Conservation (phyloP, 2,329 filamentous ascomycete species). For the Dothistroma pini region DNA sequence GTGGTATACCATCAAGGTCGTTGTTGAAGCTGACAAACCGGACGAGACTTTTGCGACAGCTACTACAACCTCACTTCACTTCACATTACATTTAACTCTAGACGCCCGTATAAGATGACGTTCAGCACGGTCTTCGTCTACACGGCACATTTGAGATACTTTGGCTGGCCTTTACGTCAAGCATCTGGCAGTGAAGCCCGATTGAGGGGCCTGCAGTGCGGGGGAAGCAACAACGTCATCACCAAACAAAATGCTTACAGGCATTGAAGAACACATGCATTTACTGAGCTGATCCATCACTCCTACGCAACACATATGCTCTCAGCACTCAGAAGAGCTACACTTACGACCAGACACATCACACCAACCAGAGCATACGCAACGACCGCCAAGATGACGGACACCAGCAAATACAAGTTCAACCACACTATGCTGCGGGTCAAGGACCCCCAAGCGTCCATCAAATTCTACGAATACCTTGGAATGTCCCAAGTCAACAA, state of each 20-base stretch:
- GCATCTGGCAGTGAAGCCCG: neutral
- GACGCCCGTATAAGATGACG: neutral
- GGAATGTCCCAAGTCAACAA: slow-evolving; percentile 82
- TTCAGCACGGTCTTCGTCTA: neutral
- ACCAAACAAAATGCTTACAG: slow-evolving; percentile 1
- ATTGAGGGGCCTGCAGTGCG: neutral
- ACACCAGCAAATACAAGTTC: slow-evolving; percentile 61
- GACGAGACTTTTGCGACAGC: neutral
- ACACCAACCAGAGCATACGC: slow-evolving; percentile 11
- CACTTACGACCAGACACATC: neutral
- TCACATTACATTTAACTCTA: neutral
- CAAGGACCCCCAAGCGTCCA: slow-evolving; percentile 77
- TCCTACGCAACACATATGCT: neutral
- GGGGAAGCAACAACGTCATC: slow-evolving; percentile 2
- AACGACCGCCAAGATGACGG: slow-evolving; percentile 52
- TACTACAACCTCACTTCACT: neutral
- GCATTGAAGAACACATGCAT: slow-evolving; percentile 1
- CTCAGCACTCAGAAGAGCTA: neutral
- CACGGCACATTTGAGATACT: neutral
- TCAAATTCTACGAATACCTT: slow-evolving; percentile 92
- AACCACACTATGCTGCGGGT: slow-evolving; percentile 60
- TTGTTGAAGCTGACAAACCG: neutral
- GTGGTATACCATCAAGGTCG: neutral
- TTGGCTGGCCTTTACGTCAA: neutral
- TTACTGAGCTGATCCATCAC: neutral